Conservation (phyloP, 208 protist genomes). For the Acanthamoeba divionensis region DNA sequence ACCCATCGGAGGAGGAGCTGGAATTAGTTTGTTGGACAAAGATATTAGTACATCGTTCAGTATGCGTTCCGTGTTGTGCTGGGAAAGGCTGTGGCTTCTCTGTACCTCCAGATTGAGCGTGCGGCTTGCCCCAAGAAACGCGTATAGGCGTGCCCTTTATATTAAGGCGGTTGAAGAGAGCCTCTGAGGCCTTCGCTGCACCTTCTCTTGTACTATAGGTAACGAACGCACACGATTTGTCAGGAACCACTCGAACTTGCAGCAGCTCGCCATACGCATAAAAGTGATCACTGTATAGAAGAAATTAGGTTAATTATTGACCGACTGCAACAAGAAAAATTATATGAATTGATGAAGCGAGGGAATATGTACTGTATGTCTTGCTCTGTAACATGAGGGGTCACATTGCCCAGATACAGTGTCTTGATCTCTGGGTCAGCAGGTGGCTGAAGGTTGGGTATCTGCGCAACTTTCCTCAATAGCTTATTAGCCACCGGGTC, state of each 20-base stretch:
- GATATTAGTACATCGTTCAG: not conserved
- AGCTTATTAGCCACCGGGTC: slow-evolving; percentile 85
- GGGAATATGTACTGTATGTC: slow-evolving; percentile 59
- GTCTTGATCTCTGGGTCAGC: slow-evolving; percentile 71
- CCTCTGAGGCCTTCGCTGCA: slow-evolving; percentile 55
- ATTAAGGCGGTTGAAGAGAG: slow-evolving; percentile 44
- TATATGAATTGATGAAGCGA: not conserved
- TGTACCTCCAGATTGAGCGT: not conserved
- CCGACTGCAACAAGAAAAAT: not conserved
- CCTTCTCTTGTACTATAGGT: slow-evolving; percentile 55
- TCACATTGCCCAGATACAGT: slow-evolving; percentile 73
- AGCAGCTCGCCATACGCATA: slow-evolving; percentile 53
- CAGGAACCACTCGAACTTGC: not conserved
- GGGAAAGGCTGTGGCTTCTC: not conserved
- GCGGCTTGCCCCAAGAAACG: slow-evolving; percentile 60
- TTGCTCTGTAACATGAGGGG: slow-evolving; percentile 62
- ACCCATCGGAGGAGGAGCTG: not conserved
- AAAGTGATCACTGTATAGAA: slow-evolving; percentile 31
- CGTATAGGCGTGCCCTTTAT: slow-evolving; percentile 43
- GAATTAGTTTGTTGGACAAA: not conserved
- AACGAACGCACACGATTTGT: slow-evolving; percentile 69
- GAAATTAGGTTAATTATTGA: not conserved
- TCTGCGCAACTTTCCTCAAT: slow-evolving; percentile 31
- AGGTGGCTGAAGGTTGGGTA: slow-evolving; percentile 58
- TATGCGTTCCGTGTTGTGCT: not conserved